Evolutionary conservation across 768 basidiomycete genomes (phyloP), one percentile per base, ranked within the genome.

Genomic region (Pleurotus tuber-regium): DNA sequence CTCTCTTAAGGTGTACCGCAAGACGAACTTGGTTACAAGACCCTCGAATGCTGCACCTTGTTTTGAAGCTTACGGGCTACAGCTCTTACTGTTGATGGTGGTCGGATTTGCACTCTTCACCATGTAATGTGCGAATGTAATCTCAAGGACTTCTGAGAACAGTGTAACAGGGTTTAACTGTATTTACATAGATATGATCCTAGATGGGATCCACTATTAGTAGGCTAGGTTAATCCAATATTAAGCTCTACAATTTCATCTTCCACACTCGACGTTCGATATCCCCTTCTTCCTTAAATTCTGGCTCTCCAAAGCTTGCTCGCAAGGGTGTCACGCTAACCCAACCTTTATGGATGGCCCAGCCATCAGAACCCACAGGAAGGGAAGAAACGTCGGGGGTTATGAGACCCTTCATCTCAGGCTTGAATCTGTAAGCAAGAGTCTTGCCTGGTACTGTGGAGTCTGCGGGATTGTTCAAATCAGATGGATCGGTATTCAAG

Each of bases 361-460:
- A 92, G 0, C 80, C 83, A 65, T 97, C 93, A 8, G 88, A 83
- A 2, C 90, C 92, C 16, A 79, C 70, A 1, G 91, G 89, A n/a
- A 93, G 68, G 14, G 64, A 63, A 2, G 79, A 75, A 40, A 74
- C 54, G 11, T 75, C 65, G 2, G 90, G 90, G 38, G 72, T 74
- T 38, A 95, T 76, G 11, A 95, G 70, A 9, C 72, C 74, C n/a
- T 69, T 69, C 74, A 94, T 80, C 43, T 89, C 83, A 10, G 67
- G 86, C 61, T 72, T 83, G 63, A 77, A 97, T 65, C 82, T 83
- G 75, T 95, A 97, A 21, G 76, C 63, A 35, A 95, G 73, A 40
- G 66, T 62, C 46, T 26, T 44, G 14, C 24, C 19, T 28, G 43
- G n/a, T 14, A 30, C 2, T 24, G 61, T 63, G 24, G 63, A 55